phyloP scores from a whole-genome alignment of 2,329 filamentous ascomycete genomes.

The Xylaria sp. region DNA sequence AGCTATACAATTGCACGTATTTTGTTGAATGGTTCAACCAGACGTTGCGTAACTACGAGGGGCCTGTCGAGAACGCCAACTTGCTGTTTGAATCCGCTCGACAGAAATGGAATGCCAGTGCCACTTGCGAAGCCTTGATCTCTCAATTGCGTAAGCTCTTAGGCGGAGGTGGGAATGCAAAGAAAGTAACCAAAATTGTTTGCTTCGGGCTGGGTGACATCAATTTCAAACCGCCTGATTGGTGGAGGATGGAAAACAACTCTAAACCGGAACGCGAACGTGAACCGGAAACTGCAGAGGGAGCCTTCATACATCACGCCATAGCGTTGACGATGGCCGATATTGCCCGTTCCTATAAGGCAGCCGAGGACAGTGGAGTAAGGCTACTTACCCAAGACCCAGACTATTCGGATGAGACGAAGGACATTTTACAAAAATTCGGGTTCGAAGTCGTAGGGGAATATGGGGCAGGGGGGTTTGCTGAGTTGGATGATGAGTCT shows the following conservation, averaged over 20 bases:
- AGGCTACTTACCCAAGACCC: slow-evolving; percentile 38
- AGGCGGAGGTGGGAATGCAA: slow-evolving; percentile 5
- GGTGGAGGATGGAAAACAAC: slow-evolving; percentile 26
- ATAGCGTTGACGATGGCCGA: slow-evolving; percentile 36
- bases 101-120: slow-evolving; percentile 32
- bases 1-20: slow-evolving; percentile 39
- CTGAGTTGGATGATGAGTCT: slow-evolving; percentile 45
- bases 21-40: slow-evolving; percentile 37
- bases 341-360: slow-evolving; percentile 17
- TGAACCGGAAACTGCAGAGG: slow-evolving; percentile 24
- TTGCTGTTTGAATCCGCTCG: slow-evolving; percentile 25
- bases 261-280: slow-evolving; percentile 24
- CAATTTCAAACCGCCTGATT: slow-evolving; percentile 28
- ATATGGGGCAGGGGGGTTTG: slow-evolving; percentile 42
- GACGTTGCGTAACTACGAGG: slow-evolving; percentile 27
- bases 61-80: slow-evolving; percentile 21
- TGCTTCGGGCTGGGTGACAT: slow-evolving; percentile 39
- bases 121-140: slow-evolving; percentile 31
- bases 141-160: slow-evolving; percentile 29
- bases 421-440: slow-evolving; percentile 28
- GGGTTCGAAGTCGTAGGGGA: slow-evolving; percentile 37
- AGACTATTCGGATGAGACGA: slow-evolving; percentile 28
- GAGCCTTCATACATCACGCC: slow-evolving; percentile 31
- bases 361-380: slow-evolving; percentile 9
- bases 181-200: slow-evolving; percentile 36